Conservation (phyloP, 73 alveolate genomes). For the Uronychia setigera region DNA sequence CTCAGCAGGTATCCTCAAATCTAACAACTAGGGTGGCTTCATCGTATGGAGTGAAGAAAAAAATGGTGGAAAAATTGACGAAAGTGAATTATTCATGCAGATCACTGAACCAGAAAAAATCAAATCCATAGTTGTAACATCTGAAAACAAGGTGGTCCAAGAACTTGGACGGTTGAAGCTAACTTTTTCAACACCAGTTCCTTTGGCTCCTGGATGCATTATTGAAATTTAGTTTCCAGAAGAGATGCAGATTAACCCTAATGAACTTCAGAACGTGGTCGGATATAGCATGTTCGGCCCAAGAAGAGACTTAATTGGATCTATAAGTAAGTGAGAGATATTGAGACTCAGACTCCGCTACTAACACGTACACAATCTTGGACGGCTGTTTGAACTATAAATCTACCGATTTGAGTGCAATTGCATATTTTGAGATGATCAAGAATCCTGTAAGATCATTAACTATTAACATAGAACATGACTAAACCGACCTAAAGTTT, state of each 20-base stretch:
- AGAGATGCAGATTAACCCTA: no score
- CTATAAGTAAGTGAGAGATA: no score
- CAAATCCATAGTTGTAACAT: neutral
- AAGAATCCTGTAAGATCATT: neutral
- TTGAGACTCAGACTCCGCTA: no score
- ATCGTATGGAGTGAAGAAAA: neutral
- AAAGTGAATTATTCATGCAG: neutral
- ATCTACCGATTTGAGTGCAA: neutral
- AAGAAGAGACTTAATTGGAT: no score
- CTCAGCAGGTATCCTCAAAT: neutral
- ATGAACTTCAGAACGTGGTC: no score
- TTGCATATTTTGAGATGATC: neutral
- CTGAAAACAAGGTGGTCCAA: neutral
- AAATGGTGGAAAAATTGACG: neutral
- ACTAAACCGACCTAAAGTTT: neutral
- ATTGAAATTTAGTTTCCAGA: no score
- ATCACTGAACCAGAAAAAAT: neutral
- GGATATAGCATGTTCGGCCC: no score
- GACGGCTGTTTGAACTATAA: neutral
- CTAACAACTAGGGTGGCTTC: neutral
- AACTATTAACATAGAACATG: neutral
- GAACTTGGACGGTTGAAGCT: neutral
- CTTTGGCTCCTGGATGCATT: neutral
- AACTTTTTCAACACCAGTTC: neutral
- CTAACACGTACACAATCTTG: no score